Base-by-base conservation (phyloP, 805 yeast genomes). In the Monosporozyma aerobia region DNA sequence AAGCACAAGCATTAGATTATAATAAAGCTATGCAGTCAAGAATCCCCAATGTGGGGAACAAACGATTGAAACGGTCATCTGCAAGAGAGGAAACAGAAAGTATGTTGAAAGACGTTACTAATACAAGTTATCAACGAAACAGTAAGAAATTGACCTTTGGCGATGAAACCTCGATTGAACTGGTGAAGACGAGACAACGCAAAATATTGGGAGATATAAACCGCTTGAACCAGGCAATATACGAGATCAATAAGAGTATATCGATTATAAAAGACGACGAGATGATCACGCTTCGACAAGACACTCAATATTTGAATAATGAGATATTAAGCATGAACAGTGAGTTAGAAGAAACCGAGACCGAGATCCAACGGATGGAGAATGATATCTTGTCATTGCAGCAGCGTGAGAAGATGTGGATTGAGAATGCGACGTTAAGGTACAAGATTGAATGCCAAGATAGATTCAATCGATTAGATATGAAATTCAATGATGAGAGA, bases 101-200 rank as follows among this genome's bases (percentile, higher is more conserved):
- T 29, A 41, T 40, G 30, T 45, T 54, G 11, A 46, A 41, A 23
- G 57, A 54, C 35, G 52, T 54, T 2, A 54, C 57, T 3, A 54
- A 54, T 44, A 47, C 35, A 1, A 46, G 25, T 23, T 41, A 41
- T 41, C 25, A 22, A 41, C 45, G 25, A 10, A 41, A 22, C 5
- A 41, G 37, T 27, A 46, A 29, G 7, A 37, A 47, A 30, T 39
- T 55, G 14, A 40, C 56, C 23, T 68, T 61, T 55, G 69, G 69
- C 3, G 69, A 68, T 56, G 65, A 65, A 2, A 53, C 55, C 5
- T 62, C 65, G 1, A 61, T 69, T 3, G 69, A 66, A 51, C 60
- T 62, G 40, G 68, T 67, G 9, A 68, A 67, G 50, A 59, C 58
- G 43, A 58, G 67, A 19, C 68, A 67, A 54, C 56, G 70, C 25